phyloP scores from a whole-genome alignment of 768 basidiomycete genomes.

The Lactarius evosmus region DNA sequence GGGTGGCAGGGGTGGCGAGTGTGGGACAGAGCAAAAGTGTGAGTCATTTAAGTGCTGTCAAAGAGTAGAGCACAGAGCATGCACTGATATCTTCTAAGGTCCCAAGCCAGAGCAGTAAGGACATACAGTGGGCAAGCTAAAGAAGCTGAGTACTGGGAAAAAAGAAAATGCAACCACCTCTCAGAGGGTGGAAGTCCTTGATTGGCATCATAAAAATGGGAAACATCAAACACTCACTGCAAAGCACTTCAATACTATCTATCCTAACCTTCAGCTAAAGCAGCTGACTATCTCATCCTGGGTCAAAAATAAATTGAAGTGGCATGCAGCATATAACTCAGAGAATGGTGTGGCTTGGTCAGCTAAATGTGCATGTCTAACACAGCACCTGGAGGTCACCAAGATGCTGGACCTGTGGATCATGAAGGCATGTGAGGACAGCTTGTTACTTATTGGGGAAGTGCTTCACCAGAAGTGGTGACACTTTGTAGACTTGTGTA shows the following conservation, averaged over 20 bases:
- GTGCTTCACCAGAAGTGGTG: background rate
- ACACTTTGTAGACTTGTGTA: background rate
- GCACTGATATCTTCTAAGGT: background rate
- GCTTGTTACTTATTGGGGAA: no score
- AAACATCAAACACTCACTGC: background rate
- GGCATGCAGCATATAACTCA: no score
- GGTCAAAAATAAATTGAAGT: background rate
- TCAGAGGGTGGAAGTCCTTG: background rate
- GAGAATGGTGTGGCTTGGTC: no score
- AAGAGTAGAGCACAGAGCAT: no score
- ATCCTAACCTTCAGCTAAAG: background rate
- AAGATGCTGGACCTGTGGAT: background rate
- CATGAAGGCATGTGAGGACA: background rate
- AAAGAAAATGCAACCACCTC: background rate
- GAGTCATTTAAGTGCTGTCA: background rate
- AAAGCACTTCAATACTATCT: background rate
- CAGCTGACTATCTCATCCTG: background rate
- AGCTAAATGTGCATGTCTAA: no score
- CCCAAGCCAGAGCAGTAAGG: background rate
- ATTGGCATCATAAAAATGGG: constrained; percentile 1
- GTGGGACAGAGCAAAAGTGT: background rate
- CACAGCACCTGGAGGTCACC: no score
- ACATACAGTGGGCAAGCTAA: no score
- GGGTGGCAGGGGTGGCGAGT: background rate
- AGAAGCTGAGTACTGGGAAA: no score